Evolutionary conservation across 805 yeast species (phyloP).

Genomic region (Ogataea trehalophila): DNA sequence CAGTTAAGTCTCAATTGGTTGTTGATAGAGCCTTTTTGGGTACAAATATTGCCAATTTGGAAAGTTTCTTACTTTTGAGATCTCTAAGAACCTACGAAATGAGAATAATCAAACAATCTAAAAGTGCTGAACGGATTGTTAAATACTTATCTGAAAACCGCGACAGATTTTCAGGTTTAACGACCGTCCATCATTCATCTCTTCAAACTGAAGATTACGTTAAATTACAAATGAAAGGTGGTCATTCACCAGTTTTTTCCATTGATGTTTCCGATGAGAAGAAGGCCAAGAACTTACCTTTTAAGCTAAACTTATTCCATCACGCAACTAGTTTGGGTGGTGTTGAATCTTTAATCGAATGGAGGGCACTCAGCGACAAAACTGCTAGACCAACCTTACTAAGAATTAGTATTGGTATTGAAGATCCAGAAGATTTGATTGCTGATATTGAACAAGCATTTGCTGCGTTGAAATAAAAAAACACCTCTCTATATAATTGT

Average conservation of each 20-base stretch:
- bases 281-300: slow-evolving; percentile 60
- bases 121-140: slow-evolving; percentile 58
- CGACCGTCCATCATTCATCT: slow-evolving; percentile 63
- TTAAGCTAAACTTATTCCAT: slow-evolving; percentile 62
- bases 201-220: slow-evolving; percentile 70
- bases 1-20: slow-evolving; percentile 41
- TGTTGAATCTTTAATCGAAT: slow-evolving; percentile 83
- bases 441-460: slow-evolving; percentile 65
- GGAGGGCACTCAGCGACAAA: slow-evolving; percentile 76
- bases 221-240: slow-evolving; percentile 58
- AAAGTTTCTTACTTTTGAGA: slow-evolving; percentile 67
- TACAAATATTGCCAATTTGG: slow-evolving; percentile 74
- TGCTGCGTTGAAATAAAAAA: slow-evolving; percentile 5
- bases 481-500: not conserved
- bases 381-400: slow-evolving; percentile 51
- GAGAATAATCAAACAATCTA: slow-evolving; percentile 63
- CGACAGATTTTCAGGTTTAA: slow-evolving; percentile 45
- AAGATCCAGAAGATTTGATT: slow-evolving; percentile 71
- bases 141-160: slow-evolving; percentile 49
- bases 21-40: slow-evolving; percentile 71
- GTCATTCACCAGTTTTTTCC: slow-evolving; percentile 71
- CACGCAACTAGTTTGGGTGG: slow-evolving; percentile 96
- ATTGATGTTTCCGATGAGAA: slow-evolving; percentile 47
- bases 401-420: slow-evolving; percentile 78
- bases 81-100: slow-evolving; percentile 77